Evolutionary conservation across 108 stramenopile species (phyloP).

Genomic region (Cylindrotheca closterium): DNA sequence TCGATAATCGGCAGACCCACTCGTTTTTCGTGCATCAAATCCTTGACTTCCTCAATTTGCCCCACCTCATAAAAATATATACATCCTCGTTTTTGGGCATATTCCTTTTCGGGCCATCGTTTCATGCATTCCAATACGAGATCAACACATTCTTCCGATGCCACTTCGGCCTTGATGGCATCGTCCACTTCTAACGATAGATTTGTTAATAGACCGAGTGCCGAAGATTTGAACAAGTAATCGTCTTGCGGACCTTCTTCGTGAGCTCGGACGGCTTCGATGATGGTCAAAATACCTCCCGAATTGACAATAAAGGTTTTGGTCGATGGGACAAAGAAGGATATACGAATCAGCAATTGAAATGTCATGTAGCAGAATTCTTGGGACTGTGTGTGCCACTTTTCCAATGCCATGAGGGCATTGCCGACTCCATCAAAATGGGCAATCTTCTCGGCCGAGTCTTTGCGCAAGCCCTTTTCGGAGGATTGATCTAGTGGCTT

Average conservation of each 20-base stretch:
- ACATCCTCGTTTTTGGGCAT: background rate
- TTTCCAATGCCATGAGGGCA: background rate
- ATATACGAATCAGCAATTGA: background rate
- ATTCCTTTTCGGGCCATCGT: background rate
- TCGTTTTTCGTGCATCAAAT: background rate
- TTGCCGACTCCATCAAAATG: background rate
- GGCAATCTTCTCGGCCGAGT: background rate
- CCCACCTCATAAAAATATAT: background rate
- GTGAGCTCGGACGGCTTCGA: background rate
- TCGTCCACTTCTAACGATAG: background rate
- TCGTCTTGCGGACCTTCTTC: background rate
- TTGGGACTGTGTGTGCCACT: background rate
- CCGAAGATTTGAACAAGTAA: background rate
- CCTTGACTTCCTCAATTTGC: background rate
- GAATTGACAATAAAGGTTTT: background rate
- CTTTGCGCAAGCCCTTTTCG: background rate
- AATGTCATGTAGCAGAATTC: background rate
- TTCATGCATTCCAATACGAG: background rate
- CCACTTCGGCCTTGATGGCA: background rate
- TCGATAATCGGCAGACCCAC: background rate
- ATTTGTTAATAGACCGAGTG: background rate
- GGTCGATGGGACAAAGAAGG: background rate
- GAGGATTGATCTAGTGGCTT: background rate
- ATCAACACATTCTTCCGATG: constrained; percentile 1
- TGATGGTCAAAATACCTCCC: background rate